A percentile compares a stretch with the other conserved stretches of the same genome.
phyloP scores from a whole-genome alignment of 2,329 filamentous ascomycete genomes.

The Alternaria arborescens region DNA sequence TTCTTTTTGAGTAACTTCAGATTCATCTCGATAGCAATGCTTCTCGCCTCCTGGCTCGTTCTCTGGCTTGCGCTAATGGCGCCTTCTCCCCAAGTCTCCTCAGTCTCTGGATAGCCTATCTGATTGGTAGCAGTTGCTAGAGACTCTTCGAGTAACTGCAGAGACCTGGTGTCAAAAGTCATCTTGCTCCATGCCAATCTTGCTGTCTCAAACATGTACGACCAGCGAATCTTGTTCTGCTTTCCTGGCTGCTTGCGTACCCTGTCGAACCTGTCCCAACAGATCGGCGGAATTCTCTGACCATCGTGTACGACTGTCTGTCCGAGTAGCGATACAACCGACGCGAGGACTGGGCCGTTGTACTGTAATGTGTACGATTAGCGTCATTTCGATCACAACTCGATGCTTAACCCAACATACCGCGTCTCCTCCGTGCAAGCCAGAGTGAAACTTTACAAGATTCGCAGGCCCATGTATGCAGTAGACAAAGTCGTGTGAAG shows the following conservation, averaged over 20 bases:
- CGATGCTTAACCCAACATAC: conserved; percentile 8
- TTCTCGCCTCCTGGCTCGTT: background rate
- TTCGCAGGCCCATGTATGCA: conserved; percentile 24
- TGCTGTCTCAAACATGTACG: conserved; percentile 32
- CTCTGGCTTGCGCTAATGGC: background rate
- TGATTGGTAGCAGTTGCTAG: background rate
- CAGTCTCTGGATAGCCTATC: background rate
- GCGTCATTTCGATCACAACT: background rate
- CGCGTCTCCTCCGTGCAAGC: conserved; percentile 16
- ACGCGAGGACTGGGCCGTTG: conserved; percentile 26
- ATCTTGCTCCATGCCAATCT: conserved; percentile 28
- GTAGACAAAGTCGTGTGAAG: conserved; percentile 27
- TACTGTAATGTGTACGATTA: conserved; percentile 15
- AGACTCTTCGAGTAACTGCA: conserved; percentile 5
- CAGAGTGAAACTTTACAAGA: conserved; percentile 18
- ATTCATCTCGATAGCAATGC: conserved; percentile 8
- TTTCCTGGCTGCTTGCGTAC: background rate
- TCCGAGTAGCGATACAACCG: conserved; percentile 10
- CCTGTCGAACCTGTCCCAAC: background rate
- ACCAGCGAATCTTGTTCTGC: conserved; percentile 15
- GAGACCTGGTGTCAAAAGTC: conserved; percentile 12
- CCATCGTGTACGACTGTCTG: background rate
- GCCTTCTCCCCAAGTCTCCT: background rate
- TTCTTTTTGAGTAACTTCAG: background rate
- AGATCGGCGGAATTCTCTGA: background rate